Base-by-base conservation (phyloP, 805 yeast species). In the Limtongozyma cylindracea region DNA sequence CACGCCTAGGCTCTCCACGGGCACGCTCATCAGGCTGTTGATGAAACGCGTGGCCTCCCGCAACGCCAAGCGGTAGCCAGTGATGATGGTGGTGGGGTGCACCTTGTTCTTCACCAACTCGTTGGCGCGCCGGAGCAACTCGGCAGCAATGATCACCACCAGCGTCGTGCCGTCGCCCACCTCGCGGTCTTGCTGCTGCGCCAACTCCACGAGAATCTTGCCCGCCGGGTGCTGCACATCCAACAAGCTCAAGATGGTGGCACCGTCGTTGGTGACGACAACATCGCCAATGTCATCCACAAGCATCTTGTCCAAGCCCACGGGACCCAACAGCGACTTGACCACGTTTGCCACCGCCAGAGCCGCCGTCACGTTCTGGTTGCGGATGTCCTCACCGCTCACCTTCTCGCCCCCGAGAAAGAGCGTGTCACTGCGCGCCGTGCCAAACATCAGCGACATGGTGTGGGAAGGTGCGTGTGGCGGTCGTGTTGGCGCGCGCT, bases 201-300 rank as follows among this genome's bases (percentile, higher is more conserved):
- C 98, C 39, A 88, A 59, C 40, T 88, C 96, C 22, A 88, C 98
- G 26, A 88, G 54, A 35, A 88, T 88, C 50, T 80, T 84, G 10
- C 96, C 98, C 1, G 98, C 98, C 17, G 99, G 99, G 45, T 88
- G 98, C 48, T 88, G 94, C 23, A 88, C 96, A 41, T 88, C 98
- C 31, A 88, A 54, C 23, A 91, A 49, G 7, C 78, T 61, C 30
- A 88, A 54, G 36, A 88, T 88, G 4, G 98, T 88, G 27, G 99
- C 98, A 32, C 99, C 99, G 47, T 88, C 99, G 47, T 88, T 88
- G 20, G 99, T 88, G 22, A 88, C 95, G 5, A 94, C 82, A 20
- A 88, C 95, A 48, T 91, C 98, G 30, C 98, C 98, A 47, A 88
- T 91, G 39, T 88, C 98, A 47, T 88, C 99, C 18, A 88, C 99